Evolutionary conservation across 1,284 basidiomycete genomes (phyloP).

Genomic region (Tilletiaria anomala): DNA sequence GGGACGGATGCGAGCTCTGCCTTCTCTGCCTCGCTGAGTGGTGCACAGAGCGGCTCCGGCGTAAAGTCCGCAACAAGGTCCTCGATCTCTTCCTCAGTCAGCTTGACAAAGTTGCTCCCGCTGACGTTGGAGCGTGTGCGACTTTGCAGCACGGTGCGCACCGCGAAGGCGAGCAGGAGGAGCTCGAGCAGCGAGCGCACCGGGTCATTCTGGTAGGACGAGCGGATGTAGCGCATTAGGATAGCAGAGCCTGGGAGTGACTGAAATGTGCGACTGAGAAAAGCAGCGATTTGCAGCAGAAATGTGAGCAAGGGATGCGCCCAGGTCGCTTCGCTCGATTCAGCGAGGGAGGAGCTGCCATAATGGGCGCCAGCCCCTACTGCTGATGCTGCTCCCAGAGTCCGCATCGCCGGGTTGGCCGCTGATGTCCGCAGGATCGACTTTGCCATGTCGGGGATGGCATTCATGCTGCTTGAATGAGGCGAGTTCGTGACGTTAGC

Average conservation of each 20-base stretch:
- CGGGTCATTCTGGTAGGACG: constrained; percentile 60
- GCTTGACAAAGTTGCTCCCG: constrained; percentile 74
- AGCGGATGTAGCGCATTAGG: constrained; percentile 72
- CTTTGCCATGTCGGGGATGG: too few relatives aligned
- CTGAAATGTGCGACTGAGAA: constrained; percentile 20
- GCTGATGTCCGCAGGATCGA: too few relatives aligned
- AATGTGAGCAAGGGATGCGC: not conserved
- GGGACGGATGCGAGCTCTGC: constrained; percentile 61
- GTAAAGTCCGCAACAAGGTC: constrained; percentile 91
- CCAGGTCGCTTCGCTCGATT: not conserved
- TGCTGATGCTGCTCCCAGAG: too few relatives aligned
- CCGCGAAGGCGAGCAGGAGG: constrained; percentile 66
- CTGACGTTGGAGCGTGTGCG: constrained; percentile 71
- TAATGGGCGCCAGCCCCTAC: too few relatives aligned
- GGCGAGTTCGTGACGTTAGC: too few relatives aligned
- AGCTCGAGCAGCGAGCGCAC: constrained; percentile 80
- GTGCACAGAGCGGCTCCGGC: constrained; percentile 66
- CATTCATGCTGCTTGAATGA: too few relatives aligned
- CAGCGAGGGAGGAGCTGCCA: not conserved
- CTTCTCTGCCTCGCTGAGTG: constrained; percentile 51
- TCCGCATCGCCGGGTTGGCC: too few relatives aligned
- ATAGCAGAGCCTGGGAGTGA: constrained; percentile 73
- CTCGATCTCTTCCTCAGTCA: constrained; percentile 84
- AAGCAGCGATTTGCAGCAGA: not conserved
- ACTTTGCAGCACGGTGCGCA: constrained; percentile 73